A percentile compares a stretch with the other conserved stretches of the same genome.
These are phyloP conservation scores for Ricinus communis DNA, from an alignment of 345 rosid species.

Conservation along the genomic window DNA sequence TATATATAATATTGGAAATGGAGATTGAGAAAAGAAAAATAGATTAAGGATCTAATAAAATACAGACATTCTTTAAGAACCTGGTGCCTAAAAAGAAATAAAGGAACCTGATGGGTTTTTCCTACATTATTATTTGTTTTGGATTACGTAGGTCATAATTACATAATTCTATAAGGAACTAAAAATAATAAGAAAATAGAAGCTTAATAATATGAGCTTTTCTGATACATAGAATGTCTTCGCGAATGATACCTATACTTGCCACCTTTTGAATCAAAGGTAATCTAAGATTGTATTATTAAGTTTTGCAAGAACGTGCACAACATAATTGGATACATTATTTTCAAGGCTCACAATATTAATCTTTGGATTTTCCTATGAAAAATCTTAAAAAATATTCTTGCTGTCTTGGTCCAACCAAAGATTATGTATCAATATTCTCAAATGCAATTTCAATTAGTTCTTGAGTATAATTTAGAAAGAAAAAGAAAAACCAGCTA, in stretches of 20 bases:
- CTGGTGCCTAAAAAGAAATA: too few relatives aligned
- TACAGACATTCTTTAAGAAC: too few relatives aligned
- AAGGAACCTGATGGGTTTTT: too few relatives aligned
- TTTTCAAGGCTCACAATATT: neutral
- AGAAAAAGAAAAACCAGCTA: neutral
- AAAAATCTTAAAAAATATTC: conserved; percentile 2
- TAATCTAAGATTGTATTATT: neutral
- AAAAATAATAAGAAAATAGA: too few relatives aligned
- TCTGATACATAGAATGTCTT: neutral
- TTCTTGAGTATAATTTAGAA: neutral
- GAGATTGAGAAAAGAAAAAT: too few relatives aligned
- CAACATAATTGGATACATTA: conserved; percentile 32
- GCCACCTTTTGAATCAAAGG: too few relatives aligned
- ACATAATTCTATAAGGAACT: too few relatives aligned
- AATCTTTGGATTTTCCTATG: conserved; percentile 11
- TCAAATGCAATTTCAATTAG: neutral
- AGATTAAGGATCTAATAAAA: too few relatives aligned
- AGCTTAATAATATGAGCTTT: too few relatives aligned
- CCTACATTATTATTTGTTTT: too few relatives aligned
- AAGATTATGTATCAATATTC: neutral
- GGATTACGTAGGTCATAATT: too few relatives aligned
- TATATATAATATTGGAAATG: too few relatives aligned
- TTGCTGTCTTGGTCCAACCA: neutral
- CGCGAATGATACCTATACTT: neutral
- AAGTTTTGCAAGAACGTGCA: conserved; percentile 28